phyloP scores from a whole-genome alignment of 139 green algal species.

The Micractinium sp. region DNA sequence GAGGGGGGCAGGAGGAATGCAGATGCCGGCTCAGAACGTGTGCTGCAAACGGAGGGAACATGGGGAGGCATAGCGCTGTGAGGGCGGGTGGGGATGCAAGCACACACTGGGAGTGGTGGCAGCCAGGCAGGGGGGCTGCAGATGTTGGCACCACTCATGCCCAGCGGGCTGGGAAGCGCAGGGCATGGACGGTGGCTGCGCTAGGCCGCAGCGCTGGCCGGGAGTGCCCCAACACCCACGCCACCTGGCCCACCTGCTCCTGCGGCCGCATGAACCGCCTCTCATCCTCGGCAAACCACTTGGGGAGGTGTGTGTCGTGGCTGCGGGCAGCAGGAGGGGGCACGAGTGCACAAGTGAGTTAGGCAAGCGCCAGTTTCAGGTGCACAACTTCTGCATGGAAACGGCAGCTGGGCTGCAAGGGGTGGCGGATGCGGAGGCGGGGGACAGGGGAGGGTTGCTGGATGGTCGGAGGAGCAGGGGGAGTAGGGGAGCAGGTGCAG shows the following conservation, averaged over 20 bases:
- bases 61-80: too few species aligned
- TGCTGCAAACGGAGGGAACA: too few species aligned
- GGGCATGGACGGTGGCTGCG: too few species aligned
- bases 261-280: slow-evolving; percentile 50
- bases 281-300: slow-evolving; percentile 95
- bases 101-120: too few species aligned
- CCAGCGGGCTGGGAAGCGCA: too few species aligned
- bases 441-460: not conserved
- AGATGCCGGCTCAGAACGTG: not conserved
- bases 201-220: too few species aligned
- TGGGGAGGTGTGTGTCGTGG: slow-evolving; percentile 84
- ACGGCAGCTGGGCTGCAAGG: not conserved
- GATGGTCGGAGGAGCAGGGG: not conserved
- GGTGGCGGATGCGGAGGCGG: not conserved
- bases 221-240: too few species aligned
- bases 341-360: not conserved
- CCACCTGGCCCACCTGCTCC: not conserved
- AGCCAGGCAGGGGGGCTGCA: too few species aligned
- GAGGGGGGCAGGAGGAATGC: not conserved
- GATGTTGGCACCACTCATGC: too few species aligned
- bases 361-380: not conserved
- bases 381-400: not conserved
- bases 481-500: not conserved
- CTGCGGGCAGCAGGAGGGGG: not conserved
- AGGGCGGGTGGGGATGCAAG: too few species aligned